A percentile compares a stretch with the other conserved stretches of the same genome.
Evolutionary conservation across 805 yeast species (phyloP).

Genomic region (Saturnispora ahearnii): DNA sequence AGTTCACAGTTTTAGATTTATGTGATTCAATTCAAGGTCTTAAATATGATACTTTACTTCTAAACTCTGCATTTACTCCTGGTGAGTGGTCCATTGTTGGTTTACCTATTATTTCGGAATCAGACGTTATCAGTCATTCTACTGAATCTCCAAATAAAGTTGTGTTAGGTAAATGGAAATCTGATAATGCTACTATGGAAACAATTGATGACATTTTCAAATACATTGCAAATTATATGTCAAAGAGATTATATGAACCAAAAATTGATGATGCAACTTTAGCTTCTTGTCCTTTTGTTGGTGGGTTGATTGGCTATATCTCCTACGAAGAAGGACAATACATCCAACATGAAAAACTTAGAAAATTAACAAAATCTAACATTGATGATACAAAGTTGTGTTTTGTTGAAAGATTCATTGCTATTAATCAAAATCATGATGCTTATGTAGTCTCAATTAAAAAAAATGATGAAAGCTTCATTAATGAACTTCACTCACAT

Average conservation of each 20-base stretch:
- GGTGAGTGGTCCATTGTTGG: constrained; percentile 89
- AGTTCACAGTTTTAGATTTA: constrained; percentile 24
- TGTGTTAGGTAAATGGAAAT: constrained; percentile 24
- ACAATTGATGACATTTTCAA: constrained; percentile 39
- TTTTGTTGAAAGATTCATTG: constrained; percentile 55
- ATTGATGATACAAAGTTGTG: constrained; percentile 73
- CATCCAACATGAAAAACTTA: constrained; percentile 27
- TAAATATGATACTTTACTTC: constrained; percentile 43
- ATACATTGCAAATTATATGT: constrained; percentile 42
- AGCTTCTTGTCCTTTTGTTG: constrained; percentile 62
- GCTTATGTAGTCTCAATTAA: constrained; percentile 47
- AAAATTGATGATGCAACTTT: constrained; percentile 21
- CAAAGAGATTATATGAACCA: constrained; percentile 26
- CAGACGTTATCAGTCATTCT: constrained; percentile 54
- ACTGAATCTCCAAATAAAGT: constrained; percentile 32
- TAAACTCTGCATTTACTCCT: constrained; percentile 75
- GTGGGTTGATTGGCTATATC: constrained; percentile 83
- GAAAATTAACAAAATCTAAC: constrained; percentile 30
- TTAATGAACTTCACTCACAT: background rate
- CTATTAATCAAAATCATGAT: constrained; percentile 39
- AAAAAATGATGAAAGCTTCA: constrained; percentile 33
- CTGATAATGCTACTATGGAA: background rate
- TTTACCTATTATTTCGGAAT: constrained; percentile 38
- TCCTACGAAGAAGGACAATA: constrained; percentile 82
- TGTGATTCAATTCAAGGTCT: constrained; percentile 36